Evolutionary conservation across 2,329 filamentous ascomycete species (phyloP), one percentile per base, ranked within the genome.

Genomic region (Aspergillus hiratsukae): DNA sequence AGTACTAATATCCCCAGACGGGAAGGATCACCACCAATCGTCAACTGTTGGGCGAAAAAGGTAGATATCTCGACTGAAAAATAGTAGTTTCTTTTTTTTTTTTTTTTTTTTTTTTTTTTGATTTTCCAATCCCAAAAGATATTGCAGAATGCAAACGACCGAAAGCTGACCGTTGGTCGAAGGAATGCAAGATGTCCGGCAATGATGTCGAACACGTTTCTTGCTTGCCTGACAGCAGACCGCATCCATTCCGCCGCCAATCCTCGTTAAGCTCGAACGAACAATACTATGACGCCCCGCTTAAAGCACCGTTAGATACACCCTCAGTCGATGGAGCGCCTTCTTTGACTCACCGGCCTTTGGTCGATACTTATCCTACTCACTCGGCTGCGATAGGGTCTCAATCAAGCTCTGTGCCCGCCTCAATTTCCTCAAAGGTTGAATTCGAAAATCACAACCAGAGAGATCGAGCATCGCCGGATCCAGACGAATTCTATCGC

Each of bases 401-500:
- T 14, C 21, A 14, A 46, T 14, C 43, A 46, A 46, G 21, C 43
- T 21, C 8, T 23, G 43, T 17, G 59, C 51, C 50, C 50, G 51
- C 45, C 53, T 57, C 27, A 52, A 46, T 37, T 55, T 60, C 43
- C 43, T 25, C 43, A 25, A 23, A 46, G 9, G 23, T 23, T 23
- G 64, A 57, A 54, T 64, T 58, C 51, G 68, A 68, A 57, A 64
- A 61, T 51, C 55, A 58, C 50, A 56, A 51, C 45, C 48, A 51
- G 27, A 51, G 55, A 50, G 60, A 54, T 48, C 64, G 62, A 55
- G 59, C 65, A 17, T 75, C 73, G 27, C 71, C 74, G 48, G 76
- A 80, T 63, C 80, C 79, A 40, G 78, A 79, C 69, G 79, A 81
- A 21, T 82, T 79, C 68, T 82, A 81, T 64, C 75, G 78, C 62